Evolutionary conservation across 371 early-diverging fungal genomes (phyloP), one percentile per base, ranked within the genome.

Genomic region (Apophysomyces elegans): DNA sequence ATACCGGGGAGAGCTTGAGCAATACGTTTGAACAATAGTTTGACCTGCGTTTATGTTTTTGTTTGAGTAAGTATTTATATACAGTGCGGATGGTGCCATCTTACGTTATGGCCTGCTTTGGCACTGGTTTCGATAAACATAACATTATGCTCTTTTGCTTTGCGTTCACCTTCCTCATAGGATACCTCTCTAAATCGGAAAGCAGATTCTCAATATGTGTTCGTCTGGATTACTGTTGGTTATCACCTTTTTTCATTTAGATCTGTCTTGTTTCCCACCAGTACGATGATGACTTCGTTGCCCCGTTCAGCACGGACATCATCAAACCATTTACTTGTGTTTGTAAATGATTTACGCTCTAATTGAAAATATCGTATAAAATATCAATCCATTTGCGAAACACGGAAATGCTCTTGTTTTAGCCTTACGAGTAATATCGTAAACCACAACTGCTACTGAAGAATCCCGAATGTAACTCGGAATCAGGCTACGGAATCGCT

Each of bases 221-320:
- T 50, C 4, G 54, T 50, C 21, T 11, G 36, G 37, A 39, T 13
- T 47, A 4, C 37, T 4, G 56, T 3, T 5, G 2, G 11, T 14
- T 38, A 56, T 65, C 75, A 89, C 90, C 97, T 85, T 75, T 95
- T 94, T 47, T 96, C 95, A 62, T 82, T 88, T 68, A 99, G 75
- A 80, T 99, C 99, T 2, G 93, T 95, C 84, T 99, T 99, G 87
- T 99, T 99, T 13, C 99, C 99, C 8, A 99, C 98, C 11, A 99
- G 80, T 36, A 99, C 93, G 61, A 99, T 93, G 58, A 97, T 95
- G 7, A 96, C 97, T 74, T 98, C 96, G 69, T 90, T 86, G 39
- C 99, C 99, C 50, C 98, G 92, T 80, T 97, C 97, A 12, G 92
- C 92, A 38, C 98, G 92, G 36, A 99, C 96, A 75, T 98, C 96